Base-by-base conservation (phyloP, 2,329 filamentous ascomycete species). In the Colletotrichum horii region DNA sequence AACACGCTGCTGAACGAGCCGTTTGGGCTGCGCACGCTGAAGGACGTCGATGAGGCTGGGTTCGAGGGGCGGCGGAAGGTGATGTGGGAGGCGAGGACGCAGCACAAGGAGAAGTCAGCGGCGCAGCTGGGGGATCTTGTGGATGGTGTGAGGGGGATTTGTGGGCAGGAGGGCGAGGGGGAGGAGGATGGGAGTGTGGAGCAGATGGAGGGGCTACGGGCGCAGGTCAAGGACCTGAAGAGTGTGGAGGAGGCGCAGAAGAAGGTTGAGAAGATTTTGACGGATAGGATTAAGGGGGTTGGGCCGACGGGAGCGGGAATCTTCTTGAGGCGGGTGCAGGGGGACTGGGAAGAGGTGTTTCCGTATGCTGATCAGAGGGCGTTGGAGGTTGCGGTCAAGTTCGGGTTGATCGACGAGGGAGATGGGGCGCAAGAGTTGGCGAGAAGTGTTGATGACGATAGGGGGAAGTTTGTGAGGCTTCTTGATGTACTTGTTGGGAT, bases 81-180 rank as follows among this genome's bases (percentile, higher is more conserved):
- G 4, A 77, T 88, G 48, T 82, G 82, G 75, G 83, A 85, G 70
- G 85, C 87, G 38, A 77, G 81, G 34, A 88, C 85, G 8, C 85
- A 88, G 79, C 86, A 88, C 75, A 85, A 86, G 71, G 85, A 84
- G 76, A 88, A 88, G 80, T 87, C 85, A 3, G 86, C 85, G 1
- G 80, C 82, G 11, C 83, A 87, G 71, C 80, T 88, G 8, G 81
- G 80, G 9, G 60, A 58, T 8, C 56, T 75, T 2, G 70, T 73
- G 11, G 52, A 62, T 1, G 30, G 70, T 1, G 65, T 69, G 22
- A 43, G 65, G 26, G 22, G 16, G 4, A 73, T 73, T 22, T 69
- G 30, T 34, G 26, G 16, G 24, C 19, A 5, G 8, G 24, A n/a
- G 5, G 38, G n/a, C 14, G 30, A 8, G 2, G 26, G 8, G 1